Evolutionary conservation across 2,329 filamentous ascomycete species (phyloP).

Genomic region (Malbranchea zuffiana): DNA sequence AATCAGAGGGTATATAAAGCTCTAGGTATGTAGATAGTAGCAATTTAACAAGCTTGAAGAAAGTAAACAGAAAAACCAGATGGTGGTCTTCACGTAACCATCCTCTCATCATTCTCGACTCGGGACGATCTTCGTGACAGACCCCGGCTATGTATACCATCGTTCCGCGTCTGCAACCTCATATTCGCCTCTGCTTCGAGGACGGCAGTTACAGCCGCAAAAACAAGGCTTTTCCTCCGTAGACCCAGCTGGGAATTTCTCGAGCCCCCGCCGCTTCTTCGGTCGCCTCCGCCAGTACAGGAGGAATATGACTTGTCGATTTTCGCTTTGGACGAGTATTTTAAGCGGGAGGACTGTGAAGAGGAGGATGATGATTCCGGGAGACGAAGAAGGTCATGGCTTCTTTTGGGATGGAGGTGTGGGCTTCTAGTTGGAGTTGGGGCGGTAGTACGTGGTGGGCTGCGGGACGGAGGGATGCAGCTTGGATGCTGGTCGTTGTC

Average conservation of each 20-base stretch:
- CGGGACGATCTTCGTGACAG: too few species aligned
- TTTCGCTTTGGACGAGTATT: conserved; percentile 8
- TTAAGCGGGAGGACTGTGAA: not conserved
- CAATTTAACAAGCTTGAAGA: too few species aligned
- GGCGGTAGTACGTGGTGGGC: not conserved
- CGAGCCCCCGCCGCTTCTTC: conserved; percentile 1
- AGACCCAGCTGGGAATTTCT: conserved; percentile 8
- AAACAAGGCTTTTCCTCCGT: conserved; percentile 14
- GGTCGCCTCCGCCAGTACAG: not conserved
- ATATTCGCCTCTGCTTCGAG: conserved; percentile 11
- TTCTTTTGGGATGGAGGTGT: conserved; percentile 2
- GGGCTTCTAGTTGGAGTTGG: not conserved
- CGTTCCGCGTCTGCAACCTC: too few species aligned
- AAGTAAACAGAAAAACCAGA: too few species aligned
- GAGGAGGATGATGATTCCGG: not conserved
- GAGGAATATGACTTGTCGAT: conserved; percentile 11
- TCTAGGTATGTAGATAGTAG: too few species aligned
- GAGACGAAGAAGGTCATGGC: not conserved
- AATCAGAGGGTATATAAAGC: too few species aligned
- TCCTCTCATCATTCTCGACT: too few species aligned
- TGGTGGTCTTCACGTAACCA: too few species aligned
- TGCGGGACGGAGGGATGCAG: conserved; percentile 13
- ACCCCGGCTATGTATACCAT: too few species aligned
- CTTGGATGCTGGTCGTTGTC: conserved; percentile 15
- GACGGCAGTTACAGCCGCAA: conserved; percentile 15